These are phyloP conservation scores for Warburgia ugandensis DNA, from an alignment of 164 flowering plant genomes.

Conservation along the genomic window DNA sequence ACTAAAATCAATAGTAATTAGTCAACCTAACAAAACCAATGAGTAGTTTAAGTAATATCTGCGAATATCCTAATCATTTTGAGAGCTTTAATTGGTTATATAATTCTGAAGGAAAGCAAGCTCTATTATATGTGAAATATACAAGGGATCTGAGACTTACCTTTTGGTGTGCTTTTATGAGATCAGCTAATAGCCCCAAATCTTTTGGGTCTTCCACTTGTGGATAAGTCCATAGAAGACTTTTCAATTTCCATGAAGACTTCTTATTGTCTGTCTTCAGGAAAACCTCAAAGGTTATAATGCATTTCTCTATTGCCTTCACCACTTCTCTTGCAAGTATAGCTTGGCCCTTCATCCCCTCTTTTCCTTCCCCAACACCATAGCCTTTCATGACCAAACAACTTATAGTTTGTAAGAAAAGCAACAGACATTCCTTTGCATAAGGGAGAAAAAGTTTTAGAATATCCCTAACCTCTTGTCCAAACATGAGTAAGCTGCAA, in stretches of 20 bases:
- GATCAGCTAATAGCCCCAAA: constrained; percentile 27
- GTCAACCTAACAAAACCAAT: too few relatives aligned
- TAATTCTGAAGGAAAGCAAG: too few relatives aligned
- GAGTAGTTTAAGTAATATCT: too few relatives aligned
- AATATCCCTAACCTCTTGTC: neutral
- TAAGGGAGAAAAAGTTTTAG: neutral
- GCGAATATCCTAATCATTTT: too few relatives aligned
- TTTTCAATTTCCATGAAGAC: constrained; percentile 27
- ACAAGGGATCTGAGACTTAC: constrained; percentile 13
- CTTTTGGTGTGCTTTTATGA: constrained; percentile 29
- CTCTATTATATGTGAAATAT: too few relatives aligned
- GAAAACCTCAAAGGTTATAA: constrained; percentile 28
- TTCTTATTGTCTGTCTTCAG: constrained; percentile 30
- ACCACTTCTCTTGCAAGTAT: constrained; percentile 24
- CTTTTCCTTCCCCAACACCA: constrained; percentile 20
- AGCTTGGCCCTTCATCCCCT: constrained; percentile 17
- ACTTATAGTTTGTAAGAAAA: neutral
- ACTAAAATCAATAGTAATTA: too few relatives aligned
- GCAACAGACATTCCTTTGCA: neutral
- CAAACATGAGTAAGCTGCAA: neutral
- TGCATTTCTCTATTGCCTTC: constrained; percentile 38
- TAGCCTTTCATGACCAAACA: constrained; percentile 15
- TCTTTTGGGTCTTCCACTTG: constrained; percentile 52
- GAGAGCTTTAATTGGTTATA: too few relatives aligned
- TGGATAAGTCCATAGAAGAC: constrained; percentile 19